phyloP scores from a whole-genome alignment of 2,329 filamentous ascomycete species.

The Pseudogymnoascus sp. region DNA sequence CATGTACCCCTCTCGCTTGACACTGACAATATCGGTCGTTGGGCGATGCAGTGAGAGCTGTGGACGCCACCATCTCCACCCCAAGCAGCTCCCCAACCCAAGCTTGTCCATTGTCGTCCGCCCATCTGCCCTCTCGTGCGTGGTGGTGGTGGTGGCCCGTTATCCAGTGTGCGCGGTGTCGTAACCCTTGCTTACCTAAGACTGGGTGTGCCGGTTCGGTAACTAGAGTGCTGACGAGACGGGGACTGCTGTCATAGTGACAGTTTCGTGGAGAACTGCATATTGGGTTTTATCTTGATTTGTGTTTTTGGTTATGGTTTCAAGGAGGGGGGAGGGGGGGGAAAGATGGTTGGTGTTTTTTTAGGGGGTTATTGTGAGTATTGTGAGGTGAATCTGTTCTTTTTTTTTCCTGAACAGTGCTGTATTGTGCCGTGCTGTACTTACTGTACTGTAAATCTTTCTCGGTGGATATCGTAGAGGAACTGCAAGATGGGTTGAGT shows the following conservation, averaged over 20 bases:
- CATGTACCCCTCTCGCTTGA: background rate
- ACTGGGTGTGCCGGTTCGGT: background rate
- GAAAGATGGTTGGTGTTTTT: background rate
- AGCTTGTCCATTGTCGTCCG: background rate
- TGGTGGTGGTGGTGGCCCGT: background rate
- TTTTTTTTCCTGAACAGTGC: no score
- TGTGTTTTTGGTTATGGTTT: background rate
- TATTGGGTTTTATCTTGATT: background rate
- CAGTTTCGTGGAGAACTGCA: background rate
- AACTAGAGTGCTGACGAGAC: constrained; percentile 5
- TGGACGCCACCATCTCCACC: background rate
- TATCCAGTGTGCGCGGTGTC: background rate
- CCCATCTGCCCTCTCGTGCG: no score
- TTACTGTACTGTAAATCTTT: background rate
- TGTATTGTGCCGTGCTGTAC: background rate
- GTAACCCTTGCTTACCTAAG: constrained; percentile 5
- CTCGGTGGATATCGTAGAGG: constrained; percentile 5
- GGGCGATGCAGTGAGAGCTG: background rate
- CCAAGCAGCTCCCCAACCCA: background rate
- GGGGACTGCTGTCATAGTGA: background rate
- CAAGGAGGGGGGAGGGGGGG: no score
- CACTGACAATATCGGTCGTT: background rate
- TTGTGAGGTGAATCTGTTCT: no score
- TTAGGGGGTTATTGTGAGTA: no score
- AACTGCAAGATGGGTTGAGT: background rate